Conservation (phyloP, 495 filamentous ascomycete species). For the Hamigera avellanea region DNA sequence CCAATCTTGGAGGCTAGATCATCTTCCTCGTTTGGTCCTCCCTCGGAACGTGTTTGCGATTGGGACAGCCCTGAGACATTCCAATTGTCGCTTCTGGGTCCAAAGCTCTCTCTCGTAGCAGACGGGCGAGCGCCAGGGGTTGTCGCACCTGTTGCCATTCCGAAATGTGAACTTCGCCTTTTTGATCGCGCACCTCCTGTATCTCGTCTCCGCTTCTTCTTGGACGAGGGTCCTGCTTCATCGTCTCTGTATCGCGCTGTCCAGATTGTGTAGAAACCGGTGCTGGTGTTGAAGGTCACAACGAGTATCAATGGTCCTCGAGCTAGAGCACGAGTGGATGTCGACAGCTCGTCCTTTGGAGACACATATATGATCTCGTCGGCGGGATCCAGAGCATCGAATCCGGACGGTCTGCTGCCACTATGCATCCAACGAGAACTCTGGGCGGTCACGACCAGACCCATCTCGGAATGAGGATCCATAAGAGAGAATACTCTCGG, state of each 20-base stretch:
- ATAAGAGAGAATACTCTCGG: conserved; percentile 77
- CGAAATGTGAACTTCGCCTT: conserved; percentile 80
- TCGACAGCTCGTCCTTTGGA: conserved; percentile 37
- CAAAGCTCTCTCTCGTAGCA: conserved; percentile 45
- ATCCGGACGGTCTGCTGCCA: conserved; percentile 22
- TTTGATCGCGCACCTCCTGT: conserved; percentile 47
- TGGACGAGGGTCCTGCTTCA: conserved; percentile 38
- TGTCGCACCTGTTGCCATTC: conserved; percentile 61
- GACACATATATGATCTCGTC: conserved; percentile 81
- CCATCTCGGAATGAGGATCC: conserved; percentile 79
- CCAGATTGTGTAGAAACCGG: conserved; percentile 69
- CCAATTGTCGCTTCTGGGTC: conserved; percentile 27
- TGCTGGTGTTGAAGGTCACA: conserved; percentile 66
- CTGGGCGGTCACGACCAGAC: conserved; percentile 57
- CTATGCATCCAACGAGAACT: conserved; percentile 20
- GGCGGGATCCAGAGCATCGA: conserved; percentile 46
- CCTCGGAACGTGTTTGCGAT: conserved; percentile 20
- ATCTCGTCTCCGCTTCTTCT: conserved; percentile 32
- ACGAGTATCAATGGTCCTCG: conserved; percentile 54
- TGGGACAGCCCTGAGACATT: conserved; percentile 22
- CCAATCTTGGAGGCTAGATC: conserved; percentile 65
- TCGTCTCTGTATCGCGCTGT: conserved; percentile 55
- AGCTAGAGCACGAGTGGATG: conserved; percentile 5
- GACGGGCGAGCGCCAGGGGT: conserved; percentile 54
- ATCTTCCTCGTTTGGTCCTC: conserved; percentile 32